Percentiles rank a stretch among this genome's conserved stretches.
phyloP scores from a whole-genome alignment of 768 basidiomycete genomes.

The Rhodosporidiobolus sp. region DNA sequence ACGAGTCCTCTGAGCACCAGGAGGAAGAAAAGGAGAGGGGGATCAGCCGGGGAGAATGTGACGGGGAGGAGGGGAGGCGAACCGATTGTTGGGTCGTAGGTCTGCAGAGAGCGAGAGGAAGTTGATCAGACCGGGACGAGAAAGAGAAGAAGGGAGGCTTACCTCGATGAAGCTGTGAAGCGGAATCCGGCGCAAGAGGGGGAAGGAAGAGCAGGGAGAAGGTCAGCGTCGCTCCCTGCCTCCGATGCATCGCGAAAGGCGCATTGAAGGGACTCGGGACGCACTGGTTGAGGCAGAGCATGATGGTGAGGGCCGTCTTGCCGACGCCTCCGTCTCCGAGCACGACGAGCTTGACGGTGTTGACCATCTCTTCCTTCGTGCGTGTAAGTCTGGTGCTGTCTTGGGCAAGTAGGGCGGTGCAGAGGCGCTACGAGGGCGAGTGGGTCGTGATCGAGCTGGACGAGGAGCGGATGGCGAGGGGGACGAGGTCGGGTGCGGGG shows the following conservation, averaged over 20 bases:
- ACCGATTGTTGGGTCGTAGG: constrained; percentile 46
- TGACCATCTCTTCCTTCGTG: background rate
- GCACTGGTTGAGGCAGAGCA: constrained; percentile 44
- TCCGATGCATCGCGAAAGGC: too few species aligned
- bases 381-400: too few species aligned
- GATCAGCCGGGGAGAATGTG: background rate
- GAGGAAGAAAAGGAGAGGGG: background rate
- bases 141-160: background rate
- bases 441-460: too few species aligned
- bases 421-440: background rate
- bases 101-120: constrained; percentile 9
- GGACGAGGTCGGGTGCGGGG: too few species aligned
- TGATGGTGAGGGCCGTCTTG: constrained; percentile 53
- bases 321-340: constrained; percentile 53
- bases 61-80: background rate
- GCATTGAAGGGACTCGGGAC: constrained; percentile 4
- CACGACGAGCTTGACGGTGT: constrained; percentile 47
- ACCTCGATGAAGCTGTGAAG: constrained; percentile 12
- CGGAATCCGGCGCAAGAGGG: background rate
- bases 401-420: too few species aligned
- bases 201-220: background rate
- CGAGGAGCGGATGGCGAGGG: too few species aligned
- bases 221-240: too few species aligned
- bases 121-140: too few species aligned
- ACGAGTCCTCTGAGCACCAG: constrained; percentile 39